Percentiles rank a stretch among this genome's conserved stretches.
phyloP scores from a whole-genome alignment of 2,329 filamentous ascomycete genomes.

The Mycocentrospora acerina region DNA sequence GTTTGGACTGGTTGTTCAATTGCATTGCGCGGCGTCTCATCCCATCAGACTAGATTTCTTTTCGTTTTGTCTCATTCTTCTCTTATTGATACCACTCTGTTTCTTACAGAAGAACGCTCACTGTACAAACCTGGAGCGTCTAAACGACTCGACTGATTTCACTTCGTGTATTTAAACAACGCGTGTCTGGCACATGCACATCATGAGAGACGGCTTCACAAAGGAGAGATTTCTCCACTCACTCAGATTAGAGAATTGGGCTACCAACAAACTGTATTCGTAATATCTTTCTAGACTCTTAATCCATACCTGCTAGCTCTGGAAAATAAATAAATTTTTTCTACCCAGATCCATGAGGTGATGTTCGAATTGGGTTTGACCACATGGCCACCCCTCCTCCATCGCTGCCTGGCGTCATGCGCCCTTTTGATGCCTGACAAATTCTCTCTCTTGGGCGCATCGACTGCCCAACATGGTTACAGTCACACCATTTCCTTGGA shows the following conservation, averaged over 20 bases:
- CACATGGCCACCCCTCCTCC: slow-evolving; percentile 3
- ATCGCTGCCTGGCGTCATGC: neutral
- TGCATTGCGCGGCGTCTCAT: neutral
- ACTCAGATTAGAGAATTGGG: slow-evolving; percentile 9
- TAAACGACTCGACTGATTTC: slow-evolving; percentile 13
- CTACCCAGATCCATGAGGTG: slow-evolving; percentile 2
- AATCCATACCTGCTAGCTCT: slow-evolving; percentile 2
- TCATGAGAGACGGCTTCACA: slow-evolving; percentile 12
- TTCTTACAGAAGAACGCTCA: slow-evolving; percentile 32
- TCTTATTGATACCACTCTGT: slow-evolving; percentile 8
- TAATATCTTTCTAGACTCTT: slow-evolving; percentile 8
- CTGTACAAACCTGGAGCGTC: slow-evolving; percentile 32
- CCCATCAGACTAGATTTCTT: neutral
- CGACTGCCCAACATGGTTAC: too few relatives aligned
- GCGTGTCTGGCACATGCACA: slow-evolving; percentile 23
- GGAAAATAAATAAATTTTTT: too few relatives aligned
- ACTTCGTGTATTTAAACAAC: slow-evolving; percentile 10
- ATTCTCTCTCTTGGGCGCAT: too few relatives aligned
- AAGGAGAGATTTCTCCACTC: slow-evolving; percentile 12
- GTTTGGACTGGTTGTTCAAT: neutral
- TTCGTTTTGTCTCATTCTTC: neutral
- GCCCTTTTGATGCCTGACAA: slow-evolving; percentile 7
- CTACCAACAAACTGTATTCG: slow-evolving; percentile 4
- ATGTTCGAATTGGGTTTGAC: slow-evolving; percentile 9
- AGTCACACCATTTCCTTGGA: too few relatives aligned